Evolutionary conservation across 75 land plant species (phyloP), one percentile per base, ranked within the genome.

Genomic region (Cupressus sempervirens): DNA sequence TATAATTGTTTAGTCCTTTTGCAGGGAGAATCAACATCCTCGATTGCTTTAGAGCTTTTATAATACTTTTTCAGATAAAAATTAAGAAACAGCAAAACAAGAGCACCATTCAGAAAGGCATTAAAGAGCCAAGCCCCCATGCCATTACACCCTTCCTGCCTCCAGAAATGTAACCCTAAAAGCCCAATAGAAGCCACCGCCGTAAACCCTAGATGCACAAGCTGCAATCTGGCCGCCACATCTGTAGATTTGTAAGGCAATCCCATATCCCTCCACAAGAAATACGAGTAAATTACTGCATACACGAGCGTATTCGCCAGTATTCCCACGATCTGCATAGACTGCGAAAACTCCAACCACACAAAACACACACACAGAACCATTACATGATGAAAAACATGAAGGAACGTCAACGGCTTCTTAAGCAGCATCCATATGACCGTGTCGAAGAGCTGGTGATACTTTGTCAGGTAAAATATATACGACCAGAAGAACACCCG

Each of bases 401-500:
- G 89, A 81, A 77, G 85, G 38, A 86, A 81, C 34, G 90, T 83
- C 30, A 91, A 86, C 8, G 72, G 76, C 20, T 91, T 88, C 83
- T 87, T 91, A 18, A 89, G 86, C 65, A 93, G 86, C 79, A 94
- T 83, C 70, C 84, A 53, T 85, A 91, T 85, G 85, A 87, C 88
- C 50, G 92, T 89, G 11, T 90, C 86, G 74, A 90, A 67, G 40
- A 91, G 90, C 85, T 91, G 94, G 81, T 92, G 92, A 86, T 89
- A 94, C 14, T 93, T 90, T 23, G 94, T 90, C 85, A 95, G 90
- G 90, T 95, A 95, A 89, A 91, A 95, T 15, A 86, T 85, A 86
- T 95, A 95, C 62, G 94, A 92, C 97, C 94, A 95, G 94, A 94
- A 95, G 93, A 94, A 95, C 23, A 95, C 94, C 38, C 97, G 87